Percentiles rank a stretch among this genome's conserved stretches.
These are phyloP conservation scores for Lithospermum erythrorhizon DNA, from an alignment of 257 asterid genomes.

Conservation along the genomic window DNA sequence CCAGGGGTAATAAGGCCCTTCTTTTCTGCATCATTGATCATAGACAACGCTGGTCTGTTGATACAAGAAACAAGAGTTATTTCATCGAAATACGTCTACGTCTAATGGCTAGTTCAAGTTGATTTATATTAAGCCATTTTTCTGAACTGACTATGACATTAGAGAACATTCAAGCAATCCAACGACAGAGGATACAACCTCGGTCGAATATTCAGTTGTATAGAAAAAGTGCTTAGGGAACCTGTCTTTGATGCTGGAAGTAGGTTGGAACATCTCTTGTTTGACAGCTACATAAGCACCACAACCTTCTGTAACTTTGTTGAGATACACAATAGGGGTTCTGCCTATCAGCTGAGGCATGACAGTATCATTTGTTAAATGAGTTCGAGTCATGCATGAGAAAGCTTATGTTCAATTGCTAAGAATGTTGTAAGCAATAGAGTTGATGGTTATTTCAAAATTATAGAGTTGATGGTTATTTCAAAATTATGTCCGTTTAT, in stretches of 20 bases:
- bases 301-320: slow-evolving; percentile 74
- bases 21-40: slow-evolving; percentile 80
- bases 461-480: too few relatives aligned
- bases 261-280: slow-evolving; percentile 98
- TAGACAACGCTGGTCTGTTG: slow-evolving; percentile 75
- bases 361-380: neutral
- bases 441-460: too few relatives aligned
- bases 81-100: neutral
- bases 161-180: neutral
- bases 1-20: slow-evolving; percentile 85
- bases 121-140: too few relatives aligned
- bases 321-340: slow-evolving; percentile 86
- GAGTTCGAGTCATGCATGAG: neutral
- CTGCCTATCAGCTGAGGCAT: slow-evolving; percentile 68
- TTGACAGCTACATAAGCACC: slow-evolving; percentile 89
- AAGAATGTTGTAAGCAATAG: too few relatives aligned
- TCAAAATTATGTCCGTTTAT: too few relatives aligned
- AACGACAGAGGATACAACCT: too few relatives aligned
- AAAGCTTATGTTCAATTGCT: neutral
- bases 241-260: slow-evolving; percentile 98
- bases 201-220: too few relatives aligned
- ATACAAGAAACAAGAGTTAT: neutral
- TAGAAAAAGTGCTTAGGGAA: too few relatives aligned
- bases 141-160: too few relatives aligned
- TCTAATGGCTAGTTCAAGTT: too few relatives aligned